Evolutionary conservation across 192 early-diverging fungal genomes (phyloP), one percentile per base, ranked within the genome.

Genomic region (Rhizoclosmatium sp.): DNA sequence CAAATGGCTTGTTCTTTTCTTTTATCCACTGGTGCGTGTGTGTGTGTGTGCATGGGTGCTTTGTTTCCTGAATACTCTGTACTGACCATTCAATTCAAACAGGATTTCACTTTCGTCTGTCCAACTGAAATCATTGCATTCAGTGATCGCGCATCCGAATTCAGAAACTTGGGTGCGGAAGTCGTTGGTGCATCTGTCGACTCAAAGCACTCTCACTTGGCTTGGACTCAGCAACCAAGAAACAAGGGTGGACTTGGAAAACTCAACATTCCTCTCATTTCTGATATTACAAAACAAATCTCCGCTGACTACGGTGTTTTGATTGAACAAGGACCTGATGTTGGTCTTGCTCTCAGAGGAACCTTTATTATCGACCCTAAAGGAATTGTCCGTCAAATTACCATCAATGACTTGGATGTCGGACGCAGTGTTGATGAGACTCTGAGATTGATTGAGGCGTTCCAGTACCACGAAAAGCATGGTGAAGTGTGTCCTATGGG

Each of bases 101-200:
- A 76, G 40, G 71, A 82, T 61, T 77, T 94, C 84, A 95, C 93
- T 72, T 94, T 93, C 71, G 92, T 94, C 65, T 98, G 96, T 89
- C 96, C 96, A 45, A 97, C 96, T 76, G 95, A 98, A 85, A 94
- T 98, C 87, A 91, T 95, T 70, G 93, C 93, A 41, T 95, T 95
- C 90, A 91, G 89, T 76, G 95, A 98, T 84, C 90, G 91, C 79
- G 88, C 89, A 75, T 89, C 89, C 14, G 92, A 96, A 82, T 98
- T 98, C 88, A 85, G 91, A 75, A 90, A 87, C 70, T 82, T 94
- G 40, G 91, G 92, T 85, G 89, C 91, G 76, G 93, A 92, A 76
- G 87, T 87, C 39, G 76, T 89, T 56, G 84, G 78, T 58, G 79
- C 75, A 12, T 80, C 78, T 2, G 82, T 85, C 44, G 81, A 81